Base-by-base conservation (phyloP, 768 basidiomycete genomes). In the Pulveroboletus frians region DNA sequence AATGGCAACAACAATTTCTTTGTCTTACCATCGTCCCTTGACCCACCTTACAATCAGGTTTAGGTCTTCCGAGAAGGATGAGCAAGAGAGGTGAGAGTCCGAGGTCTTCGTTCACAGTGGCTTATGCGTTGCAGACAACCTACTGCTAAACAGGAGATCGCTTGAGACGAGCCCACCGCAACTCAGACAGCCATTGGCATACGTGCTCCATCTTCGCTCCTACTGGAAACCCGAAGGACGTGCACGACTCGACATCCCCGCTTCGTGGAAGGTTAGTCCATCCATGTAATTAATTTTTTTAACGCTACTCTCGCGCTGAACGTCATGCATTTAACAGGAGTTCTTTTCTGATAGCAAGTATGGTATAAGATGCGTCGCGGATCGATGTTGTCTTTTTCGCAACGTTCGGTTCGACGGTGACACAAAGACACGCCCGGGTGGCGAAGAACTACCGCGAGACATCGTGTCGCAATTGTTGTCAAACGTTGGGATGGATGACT, bases 251-350 rank as follows among this genome's bases (percentile, higher is more conserved):
- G 4, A 54, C 50, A 54, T 61, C 0, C 61, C 64, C 30, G 38
- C 54, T 7, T 51, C 46, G 42, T 66, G 63, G 63, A 61, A 47
- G 64, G 63, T 64, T n/a, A 1, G 63, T 53, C 39, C 35, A 23
- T 26, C 39, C 37, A 23, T 26, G 8, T 39, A 1, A 10, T 32
- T n/a, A n/a, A n/a, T n/a, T n/a, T n/a, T 27, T 15, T 26, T 37
- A 31, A 34, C 8, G 11, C 37, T 35, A 40, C n/a, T 26, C n/a
- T 37, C 31, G 18, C 40, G 31, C 40, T 48, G 5, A 54, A 17
- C 5, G 11, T 17, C 39, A 11, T 38, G 23, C 15, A 2, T 14
- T 42, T 39, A 15, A 23, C 38, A 65, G 62, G 52, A 27, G 26
- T 45, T 37, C 29, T 17, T 43, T 15, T 46, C 18, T n/a, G 35